Evolutionary conservation across 352 stramenopile species (phyloP).

Genomic region (Phytopythium vexans): DNA sequence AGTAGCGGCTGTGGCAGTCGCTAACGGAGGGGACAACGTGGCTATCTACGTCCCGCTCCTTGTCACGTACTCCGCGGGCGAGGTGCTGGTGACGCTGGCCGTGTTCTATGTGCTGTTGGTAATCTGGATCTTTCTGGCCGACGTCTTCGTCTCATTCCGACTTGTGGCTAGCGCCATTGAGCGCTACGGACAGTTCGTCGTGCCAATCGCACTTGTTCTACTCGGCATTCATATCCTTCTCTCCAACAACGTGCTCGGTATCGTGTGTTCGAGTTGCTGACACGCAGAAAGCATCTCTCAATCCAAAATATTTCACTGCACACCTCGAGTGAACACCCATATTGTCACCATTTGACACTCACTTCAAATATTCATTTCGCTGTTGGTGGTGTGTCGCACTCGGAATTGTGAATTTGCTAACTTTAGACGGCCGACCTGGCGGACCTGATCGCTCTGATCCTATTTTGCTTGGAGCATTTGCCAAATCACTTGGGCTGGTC

Average conservation of each 20-base stretch:
- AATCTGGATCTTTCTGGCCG: constrained; percentile 4
- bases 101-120: constrained; percentile 6
- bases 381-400: no score
- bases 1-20: constrained; percentile 4
- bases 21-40: constrained; percentile 8
- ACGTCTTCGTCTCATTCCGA: constrained; percentile 2
- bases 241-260: neutral
- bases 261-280: no score
- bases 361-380: no score
- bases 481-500: constrained; percentile 1
- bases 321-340: no score
- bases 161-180: constrained; percentile 1
- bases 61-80: neutral
- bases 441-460: no score
- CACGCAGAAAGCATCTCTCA: no score
- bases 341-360: no score
- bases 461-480: no score
- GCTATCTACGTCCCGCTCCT: constrained; percentile 6
- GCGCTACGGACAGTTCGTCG: neutral
- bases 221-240: constrained; percentile 8
- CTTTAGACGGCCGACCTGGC: no score
- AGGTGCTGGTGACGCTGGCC: constrained; percentile 5
- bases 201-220: constrained; percentile 4
- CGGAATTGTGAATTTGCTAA: no score
- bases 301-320: no score